Evolutionary conservation across 2,329 filamentous ascomycete genomes (phyloP).

Genomic region (Stenocarpella maydis): DNA sequence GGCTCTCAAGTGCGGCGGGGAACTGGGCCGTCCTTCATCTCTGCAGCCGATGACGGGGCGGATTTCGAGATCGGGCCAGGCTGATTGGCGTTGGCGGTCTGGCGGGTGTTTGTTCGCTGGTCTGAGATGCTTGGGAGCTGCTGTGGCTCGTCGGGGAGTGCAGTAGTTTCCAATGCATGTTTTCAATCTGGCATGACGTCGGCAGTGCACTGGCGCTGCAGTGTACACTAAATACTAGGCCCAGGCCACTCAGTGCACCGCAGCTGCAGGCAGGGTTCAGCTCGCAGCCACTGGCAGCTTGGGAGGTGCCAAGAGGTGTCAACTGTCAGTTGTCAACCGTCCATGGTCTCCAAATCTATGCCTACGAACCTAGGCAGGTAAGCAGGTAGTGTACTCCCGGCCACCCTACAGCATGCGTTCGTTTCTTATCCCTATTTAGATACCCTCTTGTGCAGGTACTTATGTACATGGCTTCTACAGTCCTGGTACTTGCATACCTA

Average conservation of each 20-base stretch:
- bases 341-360: no score
- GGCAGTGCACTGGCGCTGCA: no score
- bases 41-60: not conserved
- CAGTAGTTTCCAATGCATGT: not conserved
- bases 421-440: no score
- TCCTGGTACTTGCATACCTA: no score
- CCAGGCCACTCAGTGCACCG: not conserved
- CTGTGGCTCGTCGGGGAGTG: not conserved
- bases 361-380: no score
- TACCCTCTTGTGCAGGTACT: no score
- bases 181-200: constrained; percentile 19
- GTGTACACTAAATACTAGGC: no score
- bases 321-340: no score
- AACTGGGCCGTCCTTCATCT: not conserved
- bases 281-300: no score
- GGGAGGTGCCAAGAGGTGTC: not conserved
- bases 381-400: no score
- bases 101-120: not conserved
- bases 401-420: no score
- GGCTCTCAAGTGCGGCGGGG: not conserved
- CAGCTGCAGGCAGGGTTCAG: not conserved
- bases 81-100: not conserved
- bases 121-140: not conserved
- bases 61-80: not conserved
- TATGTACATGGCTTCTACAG: no score